phyloP scores from a whole-genome alignment of 2,329 filamentous ascomycete genomes.

The Fusarium incarnatum region DNA sequence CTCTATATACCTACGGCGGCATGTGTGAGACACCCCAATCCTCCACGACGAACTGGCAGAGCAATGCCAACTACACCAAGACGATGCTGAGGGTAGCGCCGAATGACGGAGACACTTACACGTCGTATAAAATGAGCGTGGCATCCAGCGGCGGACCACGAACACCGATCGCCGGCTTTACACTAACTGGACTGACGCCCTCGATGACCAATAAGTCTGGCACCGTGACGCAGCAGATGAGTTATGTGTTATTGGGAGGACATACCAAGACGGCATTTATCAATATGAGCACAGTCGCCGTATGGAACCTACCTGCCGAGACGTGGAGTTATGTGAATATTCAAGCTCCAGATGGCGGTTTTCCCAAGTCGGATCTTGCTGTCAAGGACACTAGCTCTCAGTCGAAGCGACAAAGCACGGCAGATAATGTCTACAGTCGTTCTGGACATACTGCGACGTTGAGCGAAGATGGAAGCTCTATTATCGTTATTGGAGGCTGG shows the following conservation, averaged over 20 bases:
- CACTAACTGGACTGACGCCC: constrained; percentile 77
- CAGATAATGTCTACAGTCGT: constrained; percentile 74
- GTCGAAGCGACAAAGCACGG: constrained; percentile 30
- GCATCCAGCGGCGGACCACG: constrained; percentile 69
- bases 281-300: constrained; percentile 91
- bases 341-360: constrained; percentile 53
- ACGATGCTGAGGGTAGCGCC: constrained; percentile 77
- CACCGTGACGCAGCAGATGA: constrained; percentile 76
- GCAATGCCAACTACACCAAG: constrained; percentile 81
- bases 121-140: constrained; percentile 53
- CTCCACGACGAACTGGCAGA: constrained; percentile 68
- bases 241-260: constrained; percentile 85
- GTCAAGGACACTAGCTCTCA: constrained; percentile 50
- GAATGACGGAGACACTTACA: constrained; percentile 43
- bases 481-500: constrained; percentile 91
- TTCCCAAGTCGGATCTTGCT: constrained; percentile 66
- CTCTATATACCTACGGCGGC: constrained; percentile 84
- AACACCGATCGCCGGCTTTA: constrained; percentile 87
- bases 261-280: constrained; percentile 87
- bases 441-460: constrained; percentile 91
- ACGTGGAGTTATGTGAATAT: constrained; percentile 85
- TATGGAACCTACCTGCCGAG: constrained; percentile 88
- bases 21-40: constrained; percentile 76
- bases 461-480: constrained; percentile 78
- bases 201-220: constrained; percentile 76